Evolutionary conservation across 2,329 filamentous ascomycete genomes (phyloP).

Genomic region (Diaporthe longicolla): DNA sequence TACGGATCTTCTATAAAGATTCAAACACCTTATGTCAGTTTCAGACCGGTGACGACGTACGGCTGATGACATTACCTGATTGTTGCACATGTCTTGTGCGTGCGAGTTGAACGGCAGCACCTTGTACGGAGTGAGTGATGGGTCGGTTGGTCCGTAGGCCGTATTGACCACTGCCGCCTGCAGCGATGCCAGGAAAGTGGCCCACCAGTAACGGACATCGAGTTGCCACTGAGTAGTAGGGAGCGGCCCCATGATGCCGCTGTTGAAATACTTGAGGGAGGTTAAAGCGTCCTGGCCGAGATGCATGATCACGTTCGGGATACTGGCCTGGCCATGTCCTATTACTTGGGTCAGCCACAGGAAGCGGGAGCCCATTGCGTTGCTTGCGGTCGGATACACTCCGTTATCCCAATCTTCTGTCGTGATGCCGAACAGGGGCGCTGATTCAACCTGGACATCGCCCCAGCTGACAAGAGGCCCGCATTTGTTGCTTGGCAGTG

Average conservation of each 20-base stretch:
- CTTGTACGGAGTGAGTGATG: not conserved
- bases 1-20: not conserved
- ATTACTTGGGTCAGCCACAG: too few relatives aligned
- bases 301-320: rapidly evolving
- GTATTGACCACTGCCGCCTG: slow-evolving; percentile 24
- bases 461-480: not conserved
- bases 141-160: not conserved
- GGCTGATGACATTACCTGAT: not conserved
- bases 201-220: slow-evolving; percentile 42
- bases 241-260: not conserved
- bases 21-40: not conserved
- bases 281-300: not conserved
- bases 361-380: not conserved
- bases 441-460: not conserved
- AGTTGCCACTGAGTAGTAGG: slow-evolving; percentile 43
- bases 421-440: not conserved
- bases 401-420: rapidly evolving
- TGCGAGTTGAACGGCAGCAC: not conserved
- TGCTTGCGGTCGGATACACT: not conserved
- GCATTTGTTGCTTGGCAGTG: not conserved
- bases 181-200: slow-evolving; percentile 18
- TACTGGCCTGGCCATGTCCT: too few relatives aligned
- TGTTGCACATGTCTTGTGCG: not conserved
- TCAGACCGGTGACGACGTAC: not conserved
- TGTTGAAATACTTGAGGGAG: not conserved